Base-by-base conservation (phyloP, 306 rosid species). In the Notholithocarpus densiflorus region DNA sequence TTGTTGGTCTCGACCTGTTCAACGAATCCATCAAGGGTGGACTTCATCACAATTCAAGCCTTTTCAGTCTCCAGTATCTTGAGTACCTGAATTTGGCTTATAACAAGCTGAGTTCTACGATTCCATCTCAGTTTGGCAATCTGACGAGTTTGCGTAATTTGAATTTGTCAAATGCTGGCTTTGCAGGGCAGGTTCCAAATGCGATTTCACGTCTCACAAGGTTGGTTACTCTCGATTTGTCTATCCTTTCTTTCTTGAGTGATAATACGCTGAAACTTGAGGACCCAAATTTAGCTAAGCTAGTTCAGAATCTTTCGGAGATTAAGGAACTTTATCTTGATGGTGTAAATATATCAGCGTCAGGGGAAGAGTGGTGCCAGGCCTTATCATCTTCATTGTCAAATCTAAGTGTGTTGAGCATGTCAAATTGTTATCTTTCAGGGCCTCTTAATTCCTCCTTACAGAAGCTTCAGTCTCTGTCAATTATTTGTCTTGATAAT, bases 281-380 rank as follows among this genome's bases (percentile, higher is more conserved):
- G 78, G 31, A 80, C 10, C 86, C 84, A 5, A 27, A 54, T 72
- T 80, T 88, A 75, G 6, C 3, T 9, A 2, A 1, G 52, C 48
- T 83, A 1, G 2, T 88, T 11, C 1, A 27, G 54, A 88, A 84
- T 53, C 68, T 93, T 48, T 34, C 37, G 0, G 23, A 76, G n/a
- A 55, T 91, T 11, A 20, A 9, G 14, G 79, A 82, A 51, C 55
- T 91, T 15, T 29, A 61, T 82, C 71, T 93, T 0, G 90, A 93
- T 78, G 88, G 91, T 72, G 85, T 87, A 2, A 37, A 1, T 10
- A 73, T 88, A 77, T 75, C 89, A 26, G 87, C 83, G 1, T 1
- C 6, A 6, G 89, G 88, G 21, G 0, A 72, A 0, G 72, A 89
- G 3, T 91, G 97, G 97, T 27, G 86, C n/a, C 40, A 57, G 21